These are phyloP conservation scores for Wickerhamomyces mucosus DNA, from an alignment of 805 yeast species.

Conservation along the genomic window DNA sequence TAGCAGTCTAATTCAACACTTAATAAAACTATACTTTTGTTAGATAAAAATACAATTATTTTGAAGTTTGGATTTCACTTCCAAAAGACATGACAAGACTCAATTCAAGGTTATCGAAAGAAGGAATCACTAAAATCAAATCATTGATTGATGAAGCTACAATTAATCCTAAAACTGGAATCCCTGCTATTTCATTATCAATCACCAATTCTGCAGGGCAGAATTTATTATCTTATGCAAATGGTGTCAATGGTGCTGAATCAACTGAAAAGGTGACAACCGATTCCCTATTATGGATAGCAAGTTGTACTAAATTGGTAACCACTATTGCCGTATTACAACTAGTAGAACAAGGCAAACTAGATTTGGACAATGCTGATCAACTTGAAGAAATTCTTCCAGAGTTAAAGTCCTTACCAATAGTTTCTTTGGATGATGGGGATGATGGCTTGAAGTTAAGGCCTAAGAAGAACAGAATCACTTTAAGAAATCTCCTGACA, in stretches of 20 bases:
- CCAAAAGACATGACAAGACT: no score
- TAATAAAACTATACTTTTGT: no score
- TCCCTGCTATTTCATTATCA: background rate
- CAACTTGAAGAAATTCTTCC: conserved; percentile 19
- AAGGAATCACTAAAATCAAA: background rate
- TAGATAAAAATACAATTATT: no score
- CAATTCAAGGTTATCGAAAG: no score
- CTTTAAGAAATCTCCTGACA: conserved; percentile 21
- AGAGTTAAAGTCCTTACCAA: conserved; percentile 13
- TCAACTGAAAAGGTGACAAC: conserved; percentile 3
- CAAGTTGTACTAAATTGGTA: conserved; percentile 16
- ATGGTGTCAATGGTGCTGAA: conserved; percentile 1
- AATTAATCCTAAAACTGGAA: background rate
- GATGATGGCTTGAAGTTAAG: conserved; percentile 11
- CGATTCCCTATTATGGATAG: conserved; percentile 11
- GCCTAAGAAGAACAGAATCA: conserved; percentile 16
- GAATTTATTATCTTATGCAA: background rate
- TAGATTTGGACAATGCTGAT: conserved; percentile 18
- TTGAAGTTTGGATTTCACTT: no score
- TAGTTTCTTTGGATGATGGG: conserved; percentile 1
- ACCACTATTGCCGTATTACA: conserved; percentile 20
- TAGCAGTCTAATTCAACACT: no score
- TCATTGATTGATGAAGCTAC: background rate
- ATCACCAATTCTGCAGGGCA: background rate
- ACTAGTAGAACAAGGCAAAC: conserved; percentile 20